Conservation (phyloP, 73 alveolate genomes). For the Paramecium pentaurelia region DNA sequence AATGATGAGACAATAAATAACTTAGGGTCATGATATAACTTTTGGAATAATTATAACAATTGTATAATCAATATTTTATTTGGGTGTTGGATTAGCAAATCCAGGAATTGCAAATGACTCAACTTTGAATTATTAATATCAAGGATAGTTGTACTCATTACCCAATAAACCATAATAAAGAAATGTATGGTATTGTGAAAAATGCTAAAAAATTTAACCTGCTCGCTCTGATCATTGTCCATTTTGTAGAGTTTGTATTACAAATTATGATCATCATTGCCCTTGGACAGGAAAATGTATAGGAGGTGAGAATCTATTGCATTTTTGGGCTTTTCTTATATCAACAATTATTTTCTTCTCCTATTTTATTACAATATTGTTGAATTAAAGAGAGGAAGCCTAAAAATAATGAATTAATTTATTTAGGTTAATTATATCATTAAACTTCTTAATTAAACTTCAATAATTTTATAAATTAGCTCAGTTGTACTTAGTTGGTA, state of each 20-base stretch:
- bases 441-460: not conserved
- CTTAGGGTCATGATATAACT: not conserved
- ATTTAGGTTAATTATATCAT: not conserved
- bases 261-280: constrained; percentile 83
- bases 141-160: not conserved
- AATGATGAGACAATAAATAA: not conserved
- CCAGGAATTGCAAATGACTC: constrained; percentile 6
- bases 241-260: constrained; percentile 69
- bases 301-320: constrained; percentile 66
- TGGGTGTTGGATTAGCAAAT: not conserved
- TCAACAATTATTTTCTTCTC: constrained; percentile 39
- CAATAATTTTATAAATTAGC: too few relatives aligned
- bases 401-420: not conserved
- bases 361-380: not conserved
- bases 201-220: constrained; percentile 20
- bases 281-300: constrained; percentile 91
- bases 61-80: not conserved
- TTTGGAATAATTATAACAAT: not conserved
- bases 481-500: not conserved
- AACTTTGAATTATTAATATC: not conserved
- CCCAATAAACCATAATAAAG: not conserved
- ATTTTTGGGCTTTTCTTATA: constrained; percentile 56
- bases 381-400: not conserved
- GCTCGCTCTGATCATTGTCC: constrained; percentile 65
- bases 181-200: constrained; percentile 33